Conservation (phyloP, 2,329 filamentous ascomycete genomes). For the Diaporthe humulicola region DNA sequence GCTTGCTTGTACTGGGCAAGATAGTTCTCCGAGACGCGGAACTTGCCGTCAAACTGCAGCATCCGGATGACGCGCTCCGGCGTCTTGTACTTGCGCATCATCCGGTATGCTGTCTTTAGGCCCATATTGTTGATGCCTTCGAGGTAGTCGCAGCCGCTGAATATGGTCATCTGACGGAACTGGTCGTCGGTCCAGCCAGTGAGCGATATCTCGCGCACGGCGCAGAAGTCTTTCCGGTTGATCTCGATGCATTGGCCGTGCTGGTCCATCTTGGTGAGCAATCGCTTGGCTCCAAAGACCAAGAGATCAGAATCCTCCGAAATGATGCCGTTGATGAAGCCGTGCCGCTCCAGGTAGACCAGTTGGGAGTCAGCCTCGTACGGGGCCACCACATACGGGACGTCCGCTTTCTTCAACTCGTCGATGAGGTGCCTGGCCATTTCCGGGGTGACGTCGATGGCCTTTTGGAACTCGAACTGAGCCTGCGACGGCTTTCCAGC, state of each 20-base stretch:
- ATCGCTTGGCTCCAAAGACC: conserved; percentile 91
- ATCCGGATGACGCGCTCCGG: conserved; percentile 86
- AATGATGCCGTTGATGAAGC: conserved; percentile 87
- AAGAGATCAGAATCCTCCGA: conserved; percentile 97
- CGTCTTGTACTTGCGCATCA: conserved; percentile 90
- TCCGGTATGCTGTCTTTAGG: conserved; percentile 91
- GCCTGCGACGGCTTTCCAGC: conserved; percentile 87
- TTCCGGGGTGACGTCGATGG: conserved; percentile 93
- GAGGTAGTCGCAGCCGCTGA: conserved; percentile 98
- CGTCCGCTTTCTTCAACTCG: conserved; percentile 82
- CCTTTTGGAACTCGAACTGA: conserved; percentile 90
- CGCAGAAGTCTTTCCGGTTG: conserved; percentile 88
- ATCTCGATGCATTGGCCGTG: conserved; percentile 95
- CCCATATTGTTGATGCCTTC: conserved; percentile 86
- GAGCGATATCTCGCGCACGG: conserved; percentile 88
- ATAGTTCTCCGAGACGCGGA: conserved; percentile 84
- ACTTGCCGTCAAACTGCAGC: conserved; percentile 91
- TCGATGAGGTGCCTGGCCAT: conserved; percentile 96
- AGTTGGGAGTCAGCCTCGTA: conserved; percentile 99
- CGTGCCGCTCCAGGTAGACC: conserved; percentile 90
- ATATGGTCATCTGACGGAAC: conserved; percentile 94
- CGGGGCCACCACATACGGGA: conserved; percentile 93
- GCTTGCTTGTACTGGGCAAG: conserved; percentile 85
- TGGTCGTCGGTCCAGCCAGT: conserved; percentile 93
- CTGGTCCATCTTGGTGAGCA: conserved; percentile 94